Conservation (phyloP, 352 stramenopile species). For the Albugo candida region DNA sequence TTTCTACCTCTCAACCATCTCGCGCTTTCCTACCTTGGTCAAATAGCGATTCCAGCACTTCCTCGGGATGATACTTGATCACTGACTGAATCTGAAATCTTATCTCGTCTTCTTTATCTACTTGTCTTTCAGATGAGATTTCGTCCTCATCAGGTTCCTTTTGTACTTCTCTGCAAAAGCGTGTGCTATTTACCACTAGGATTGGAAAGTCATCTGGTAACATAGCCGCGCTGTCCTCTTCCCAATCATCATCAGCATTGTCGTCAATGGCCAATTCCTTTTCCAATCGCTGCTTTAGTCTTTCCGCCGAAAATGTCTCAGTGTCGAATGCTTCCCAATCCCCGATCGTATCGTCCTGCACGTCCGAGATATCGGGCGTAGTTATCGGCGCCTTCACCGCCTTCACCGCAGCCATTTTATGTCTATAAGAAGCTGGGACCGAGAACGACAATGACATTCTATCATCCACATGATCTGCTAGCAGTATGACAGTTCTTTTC, state of each 20-base stretch:
- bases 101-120: conserved; percentile 25
- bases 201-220: conserved; percentile 50
- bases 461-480: too few species aligned
- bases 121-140: conserved; percentile 16
- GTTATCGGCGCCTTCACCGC: too few species aligned
- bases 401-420: too few species aligned
- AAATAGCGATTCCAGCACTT: conserved; percentile 43
- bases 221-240: conserved; percentile 14
- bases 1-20: background rate
- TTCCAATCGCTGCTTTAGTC: too few species aligned
- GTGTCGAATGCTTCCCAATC: too few species aligned
- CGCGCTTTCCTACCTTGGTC: conserved; percentile 18
- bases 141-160: conserved; percentile 8
- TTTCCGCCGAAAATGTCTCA: too few species aligned
- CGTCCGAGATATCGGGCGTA: too few species aligned
- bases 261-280: background rate
- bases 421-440: too few species aligned
- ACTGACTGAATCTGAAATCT: conserved; percentile 4
- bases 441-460: too few species aligned
- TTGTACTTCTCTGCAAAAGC: conserved; percentile 31
- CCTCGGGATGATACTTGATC: conserved; percentile 28
- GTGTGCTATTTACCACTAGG: conserved; percentile 43
- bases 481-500: too few species aligned
- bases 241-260: conserved; percentile 14
- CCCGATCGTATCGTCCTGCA: too few species aligned